Conservation (phyloP, 2,329 filamentous ascomycete species). For the Geosmithia putterillii region DNA sequence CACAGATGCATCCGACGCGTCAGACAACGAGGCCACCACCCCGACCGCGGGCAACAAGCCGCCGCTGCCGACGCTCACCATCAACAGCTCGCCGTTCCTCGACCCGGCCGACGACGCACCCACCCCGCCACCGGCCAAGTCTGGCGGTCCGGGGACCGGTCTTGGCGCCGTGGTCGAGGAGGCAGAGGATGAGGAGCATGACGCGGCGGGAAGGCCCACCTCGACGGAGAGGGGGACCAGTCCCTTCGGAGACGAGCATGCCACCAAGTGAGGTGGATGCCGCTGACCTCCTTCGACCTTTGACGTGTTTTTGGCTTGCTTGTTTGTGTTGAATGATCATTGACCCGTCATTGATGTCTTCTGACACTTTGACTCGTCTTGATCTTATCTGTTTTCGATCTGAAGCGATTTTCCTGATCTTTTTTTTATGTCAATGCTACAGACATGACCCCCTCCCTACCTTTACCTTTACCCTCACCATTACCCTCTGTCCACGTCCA, state of each 20-base stretch:
- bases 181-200: constrained; percentile 22
- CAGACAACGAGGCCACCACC: background rate
- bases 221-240: constrained; percentile 23
- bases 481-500: no score
- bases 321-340: background rate
- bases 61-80: constrained; percentile 13
- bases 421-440: no score
- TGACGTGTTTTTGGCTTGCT: background rate
- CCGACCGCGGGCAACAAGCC: background rate
- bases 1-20: background rate
- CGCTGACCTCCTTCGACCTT: background rate
- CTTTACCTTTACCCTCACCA: no score
- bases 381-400: no score
- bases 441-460: no score
- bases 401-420: no score
- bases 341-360: no score
- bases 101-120: constrained; percentile 37
- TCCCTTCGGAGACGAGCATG: constrained; percentile 47
- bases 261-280: constrained; percentile 29
- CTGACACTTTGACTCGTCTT: no score
- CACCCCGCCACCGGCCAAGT: constrained; percentile 24
- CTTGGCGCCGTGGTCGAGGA: constrained; percentile 45
- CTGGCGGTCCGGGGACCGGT: constrained; percentile 24
- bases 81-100: constrained; percentile 34
- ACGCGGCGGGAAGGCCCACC: constrained; percentile 11